phyloP scores from a whole-genome alignment of 2,329 filamentous ascomycete genomes.

The Lizonia empirigonia region DNA sequence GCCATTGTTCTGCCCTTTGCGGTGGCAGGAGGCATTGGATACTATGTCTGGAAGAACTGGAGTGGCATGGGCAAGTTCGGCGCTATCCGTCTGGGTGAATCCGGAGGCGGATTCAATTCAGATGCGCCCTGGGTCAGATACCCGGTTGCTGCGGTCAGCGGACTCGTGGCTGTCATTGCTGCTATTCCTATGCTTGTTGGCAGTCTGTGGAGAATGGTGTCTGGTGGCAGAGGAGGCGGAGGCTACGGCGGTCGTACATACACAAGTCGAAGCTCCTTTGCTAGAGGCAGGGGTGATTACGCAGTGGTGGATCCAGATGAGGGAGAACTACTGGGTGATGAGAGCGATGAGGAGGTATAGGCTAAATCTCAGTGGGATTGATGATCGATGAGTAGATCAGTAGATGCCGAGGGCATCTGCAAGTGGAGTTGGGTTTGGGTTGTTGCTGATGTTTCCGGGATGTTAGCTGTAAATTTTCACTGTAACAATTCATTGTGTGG shows the following conservation, averaged over 20 bases:
- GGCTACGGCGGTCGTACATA: slow-evolving; percentile 70
- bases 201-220: slow-evolving; percentile 72
- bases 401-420: neutral
- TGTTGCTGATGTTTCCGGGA: slow-evolving; percentile 2
- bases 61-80: slow-evolving; percentile 88
- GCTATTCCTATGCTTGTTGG: slow-evolving; percentile 70
- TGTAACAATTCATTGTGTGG: slow-evolving; percentile 20
- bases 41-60: slow-evolving; percentile 85
- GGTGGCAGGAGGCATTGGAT: slow-evolving; percentile 74
- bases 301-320: slow-evolving; percentile 89
- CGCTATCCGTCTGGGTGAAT: slow-evolving; percentile 82
- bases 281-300: slow-evolving; percentile 85
- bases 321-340: slow-evolving; percentile 89
- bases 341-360: slow-evolving; percentile 85
- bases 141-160: slow-evolving; percentile 61
- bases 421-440: slow-evolving; percentile 4
- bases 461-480: slow-evolving; percentile 17
- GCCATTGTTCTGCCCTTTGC: slow-evolving; percentile 77
- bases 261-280: slow-evolving; percentile 87
- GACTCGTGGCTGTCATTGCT: slow-evolving; percentile 60
- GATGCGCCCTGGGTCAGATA: slow-evolving; percentile 81
- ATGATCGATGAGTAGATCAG: neutral
- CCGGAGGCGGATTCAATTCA: slow-evolving; percentile 55
- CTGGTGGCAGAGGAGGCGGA: slow-evolving; percentile 53
- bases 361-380: neutral